Conservation (phyloP, 306 rosid genomes). For the Ammopiptanthus mongolicus region DNA sequence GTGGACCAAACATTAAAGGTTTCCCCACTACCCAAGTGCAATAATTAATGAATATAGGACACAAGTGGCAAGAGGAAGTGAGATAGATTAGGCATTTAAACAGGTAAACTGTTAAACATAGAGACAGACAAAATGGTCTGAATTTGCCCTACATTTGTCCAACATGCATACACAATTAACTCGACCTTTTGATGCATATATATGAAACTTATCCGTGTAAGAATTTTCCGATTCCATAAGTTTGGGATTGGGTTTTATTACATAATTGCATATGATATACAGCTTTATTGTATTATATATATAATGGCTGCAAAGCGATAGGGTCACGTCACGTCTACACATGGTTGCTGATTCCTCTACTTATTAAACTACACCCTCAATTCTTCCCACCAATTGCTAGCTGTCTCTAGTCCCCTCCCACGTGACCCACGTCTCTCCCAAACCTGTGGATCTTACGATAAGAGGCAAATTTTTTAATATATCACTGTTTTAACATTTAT, state of each 20-base stretch:
- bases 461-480: too few relatives aligned
- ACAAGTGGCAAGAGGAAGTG: background rate
- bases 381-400: too few relatives aligned
- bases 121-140: background rate
- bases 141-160: background rate
- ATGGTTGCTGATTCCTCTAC: slow-evolving; percentile 69
- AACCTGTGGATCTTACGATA: too few relatives aligned
- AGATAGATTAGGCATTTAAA: background rate
- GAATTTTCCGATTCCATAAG: background rate
- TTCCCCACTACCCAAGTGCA: slow-evolving; percentile 1
- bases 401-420: too few relatives aligned
- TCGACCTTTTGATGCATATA: background rate
- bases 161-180: background rate
- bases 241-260: background rate
- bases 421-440: too few relatives aligned
- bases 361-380: slow-evolving; percentile 39
- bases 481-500: too few relatives aligned
- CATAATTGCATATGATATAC: background rate
- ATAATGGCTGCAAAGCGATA: slow-evolving; percentile 35
- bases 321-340: slow-evolving; percentile 97
- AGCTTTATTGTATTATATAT: slow-evolving; percentile 20
- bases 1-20: slow-evolving; percentile 13
- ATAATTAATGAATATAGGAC: background rate
- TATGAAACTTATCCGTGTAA: background rate
- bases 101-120: too few relatives aligned